Evolutionary conservation across 1,284 basidiomycete genomes (phyloP), one percentile per base, ranked within the genome.

Genomic region (Caloboletus firmus): DNA sequence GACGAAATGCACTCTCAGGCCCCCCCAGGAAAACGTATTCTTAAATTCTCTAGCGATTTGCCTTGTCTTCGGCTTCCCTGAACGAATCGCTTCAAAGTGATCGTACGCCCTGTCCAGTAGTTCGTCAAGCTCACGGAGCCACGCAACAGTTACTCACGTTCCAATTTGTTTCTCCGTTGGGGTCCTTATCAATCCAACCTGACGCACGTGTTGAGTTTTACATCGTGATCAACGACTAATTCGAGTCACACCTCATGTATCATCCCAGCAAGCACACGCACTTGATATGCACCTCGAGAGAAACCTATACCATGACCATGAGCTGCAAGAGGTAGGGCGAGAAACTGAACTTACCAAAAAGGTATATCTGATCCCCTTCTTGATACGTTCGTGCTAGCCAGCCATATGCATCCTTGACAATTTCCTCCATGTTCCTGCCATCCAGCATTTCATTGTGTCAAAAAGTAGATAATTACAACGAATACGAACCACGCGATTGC

Each of bases 251-350:
- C 76, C 55, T 63, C 68, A 5, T 73, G 55, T 42, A 78, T 75
- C 77, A 79, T 78, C 1, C 59, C 75, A 0, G 77, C 74, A 2
- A 78, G 57, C 3, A 63, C 65, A 4, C 77, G 71, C 12, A 71
- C 76, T 65, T 78, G 76, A 57, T 76, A 79, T 22, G 77, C 76
- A 15, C 76, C 77, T 31, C 77, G 67, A 45, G 76, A 78, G 55
- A 78, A 79, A 10, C 78, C 78, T 78, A 15, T 4, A 12, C 26
- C 7, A 2, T 0, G 1, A 28, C 18, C 2, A 36, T 48, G 3
- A 17, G 13, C 39, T n/a, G 9, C 3, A 8, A 22, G 20, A 41
- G 24, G 2, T 2, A 12, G 6, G 15, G 35, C 18, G 3, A 42
- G 10, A 32, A 43, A 36, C 4, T 1, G 20, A 34, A 24, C 46